These are phyloP conservation scores for Cenchrus fungigraminus DNA, from an alignment of 176 grass and related monocot genomes.

Conservation along the genomic window DNA sequence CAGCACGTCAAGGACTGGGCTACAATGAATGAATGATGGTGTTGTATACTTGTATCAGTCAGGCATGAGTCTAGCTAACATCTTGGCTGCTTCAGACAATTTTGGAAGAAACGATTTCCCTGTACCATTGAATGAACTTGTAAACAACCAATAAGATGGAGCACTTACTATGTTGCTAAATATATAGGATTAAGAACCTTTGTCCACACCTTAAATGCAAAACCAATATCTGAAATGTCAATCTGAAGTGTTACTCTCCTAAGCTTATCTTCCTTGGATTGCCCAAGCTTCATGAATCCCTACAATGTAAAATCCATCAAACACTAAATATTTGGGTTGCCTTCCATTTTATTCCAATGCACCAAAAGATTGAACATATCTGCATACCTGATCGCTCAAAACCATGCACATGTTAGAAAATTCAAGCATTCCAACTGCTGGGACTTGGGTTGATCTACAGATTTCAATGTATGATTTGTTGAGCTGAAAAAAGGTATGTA, in stretches of 20 bases:
- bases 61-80: slow-evolving; percentile 16
- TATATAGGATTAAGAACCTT: slow-evolving; percentile 28
- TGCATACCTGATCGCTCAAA: slow-evolving; percentile 82
- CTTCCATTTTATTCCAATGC: slow-evolving; percentile 34
- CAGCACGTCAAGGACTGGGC: too few relatives aligned
- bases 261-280: slow-evolving; percentile 78
- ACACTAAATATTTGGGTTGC: slow-evolving; percentile 16
- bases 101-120: slow-evolving; percentile 82
- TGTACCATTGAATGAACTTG: slow-evolving; percentile 46
- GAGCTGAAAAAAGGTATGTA: slow-evolving; percentile 55
- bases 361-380: slow-evolving; percentile 7
- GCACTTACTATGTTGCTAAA: not conserved
- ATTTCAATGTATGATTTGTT: slow-evolving; percentile 84
- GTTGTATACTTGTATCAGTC: not conserved
- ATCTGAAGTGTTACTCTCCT: slow-evolving; percentile 76
- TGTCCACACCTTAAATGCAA: slow-evolving; percentile 74
- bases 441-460: slow-evolving; percentile 83
- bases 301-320: slow-evolving; percentile 44
- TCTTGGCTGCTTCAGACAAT: slow-evolving; percentile 55
- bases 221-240: slow-evolving; percentile 84
- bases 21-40: too few relatives aligned
- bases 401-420: slow-evolving; percentile 90
- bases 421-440: slow-evolving; percentile 76
- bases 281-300: slow-evolving; percentile 80
- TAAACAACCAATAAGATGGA: slow-evolving; percentile 33